These are phyloP conservation scores for Salix suchowensis DNA, from an alignment of 345 rosid species.

Conservation along the genomic window DNA sequence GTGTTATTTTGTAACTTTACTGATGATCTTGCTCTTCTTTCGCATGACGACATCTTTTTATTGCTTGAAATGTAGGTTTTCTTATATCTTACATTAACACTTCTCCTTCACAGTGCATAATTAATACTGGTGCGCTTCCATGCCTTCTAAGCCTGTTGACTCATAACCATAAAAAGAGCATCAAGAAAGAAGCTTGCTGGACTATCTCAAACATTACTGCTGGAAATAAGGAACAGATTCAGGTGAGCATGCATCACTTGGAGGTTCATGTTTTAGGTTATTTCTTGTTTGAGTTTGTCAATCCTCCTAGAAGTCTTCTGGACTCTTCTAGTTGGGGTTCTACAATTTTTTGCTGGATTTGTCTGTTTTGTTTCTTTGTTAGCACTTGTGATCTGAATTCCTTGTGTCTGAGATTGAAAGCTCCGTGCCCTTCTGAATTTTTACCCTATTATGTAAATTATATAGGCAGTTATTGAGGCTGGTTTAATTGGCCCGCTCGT, in stretches of 20 bases:
- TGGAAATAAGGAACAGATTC: conserved; percentile 26
- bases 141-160: conserved; percentile 21
- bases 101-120: conserved; percentile 12
- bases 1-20: not conserved
- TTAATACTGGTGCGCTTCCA: conserved; percentile 17
- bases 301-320: not conserved
- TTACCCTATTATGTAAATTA: not conserved
- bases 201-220: conserved; percentile 33
- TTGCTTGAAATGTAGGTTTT: not conserved
- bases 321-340: too few relatives aligned
- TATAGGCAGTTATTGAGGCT: conserved; percentile 22
- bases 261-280: not conserved
- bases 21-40: not conserved
- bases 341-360: not conserved
- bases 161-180: conserved; percentile 24
- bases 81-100: not conserved
- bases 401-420: not conserved
- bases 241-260: conserved; percentile 2
- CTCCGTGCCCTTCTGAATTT: not conserved
- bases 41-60: not conserved
- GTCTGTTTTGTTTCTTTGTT: not conserved
- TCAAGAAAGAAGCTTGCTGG: conserved; percentile 35
- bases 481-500: conserved; percentile 17
- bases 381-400: not conserved
- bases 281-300: not conserved